A percentile compares a stretch with the other conserved stretches of the same genome.
These are phyloP conservation scores for Ustilago shanxiensis DNA, from an alignment of 1,284 basidiomycete genomes.

Conservation along the genomic window DNA sequence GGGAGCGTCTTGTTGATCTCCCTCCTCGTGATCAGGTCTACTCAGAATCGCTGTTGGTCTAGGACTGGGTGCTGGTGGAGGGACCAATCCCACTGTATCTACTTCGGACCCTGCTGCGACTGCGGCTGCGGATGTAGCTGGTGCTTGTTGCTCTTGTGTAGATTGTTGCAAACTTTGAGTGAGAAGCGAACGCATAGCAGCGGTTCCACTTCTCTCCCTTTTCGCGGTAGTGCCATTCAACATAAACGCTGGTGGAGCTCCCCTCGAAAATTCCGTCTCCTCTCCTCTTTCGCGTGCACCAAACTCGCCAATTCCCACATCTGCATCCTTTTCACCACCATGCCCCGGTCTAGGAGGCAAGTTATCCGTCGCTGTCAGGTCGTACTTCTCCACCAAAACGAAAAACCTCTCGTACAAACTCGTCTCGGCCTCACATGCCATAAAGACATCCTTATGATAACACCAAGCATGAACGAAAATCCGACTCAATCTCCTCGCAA, in stretches of 20 bases:
- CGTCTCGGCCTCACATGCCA: conserved; percentile 89
- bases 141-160: background rate
- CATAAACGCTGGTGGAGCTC: conserved; percentile 15
- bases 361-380: conserved; percentile 72
- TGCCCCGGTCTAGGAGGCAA: conserved; percentile 39
- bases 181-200: conserved; percentile 28
- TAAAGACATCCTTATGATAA: conserved; percentile 84
- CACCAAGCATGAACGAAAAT: conserved; percentile 93
- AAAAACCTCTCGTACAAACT: conserved; percentile 91
- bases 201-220: conserved; percentile 37
- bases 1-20: conserved; percentile 26
- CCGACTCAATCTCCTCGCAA: conserved; percentile 87
- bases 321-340: background rate
- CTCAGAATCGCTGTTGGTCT: conserved; percentile 41
- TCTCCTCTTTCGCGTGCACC: conserved; percentile 11
- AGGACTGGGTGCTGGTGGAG: conserved; percentile 51
- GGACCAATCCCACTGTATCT: conserved; percentile 42
- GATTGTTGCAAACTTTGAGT: conserved; percentile 23
- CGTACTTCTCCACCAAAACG: conserved; percentile 82
- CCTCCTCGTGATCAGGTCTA: conserved; percentile 45
- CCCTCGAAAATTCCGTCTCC: conserved; percentile 24
- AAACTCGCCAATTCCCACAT: background rate
- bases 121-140: background rate
- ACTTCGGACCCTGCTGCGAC: conserved; percentile 5
- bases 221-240: conserved; percentile 35